Evolutionary conservation across 805 yeast species (phyloP).

Genomic region (Nematodospora valgi): DNA sequence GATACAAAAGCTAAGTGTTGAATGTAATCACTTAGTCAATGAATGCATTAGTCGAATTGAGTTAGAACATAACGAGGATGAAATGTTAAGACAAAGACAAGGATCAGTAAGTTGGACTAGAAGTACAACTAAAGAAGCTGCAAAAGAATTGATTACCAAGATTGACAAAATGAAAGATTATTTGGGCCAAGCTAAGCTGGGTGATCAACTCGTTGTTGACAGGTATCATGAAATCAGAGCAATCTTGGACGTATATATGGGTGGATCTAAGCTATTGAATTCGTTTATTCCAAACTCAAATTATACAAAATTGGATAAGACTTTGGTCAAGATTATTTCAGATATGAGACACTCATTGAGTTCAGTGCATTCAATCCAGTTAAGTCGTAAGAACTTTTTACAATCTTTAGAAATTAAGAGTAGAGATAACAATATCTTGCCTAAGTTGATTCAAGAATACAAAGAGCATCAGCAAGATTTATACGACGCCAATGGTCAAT

Average conservation of each 20-base stretch:
- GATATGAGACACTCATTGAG: slow-evolving; percentile 34
- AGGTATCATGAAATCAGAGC: slow-evolving; percentile 50
- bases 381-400: slow-evolving; percentile 37
- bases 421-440: slow-evolving; percentile 46
- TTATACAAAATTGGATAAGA: slow-evolving; percentile 31
- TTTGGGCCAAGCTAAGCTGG: slow-evolving; percentile 53
- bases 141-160: slow-evolving; percentile 34
- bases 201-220: slow-evolving; percentile 53
- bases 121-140: slow-evolving; percentile 42
- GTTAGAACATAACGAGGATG: slow-evolving; percentile 56
- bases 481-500: slow-evolving; percentile 14
- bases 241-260: slow-evolving; percentile 40
- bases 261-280: slow-evolving; percentile 32
- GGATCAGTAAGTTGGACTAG: slow-evolving; percentile 59
- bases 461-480: slow-evolving; percentile 20
- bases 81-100: slow-evolving; percentile 42
- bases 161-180: slow-evolving; percentile 46
- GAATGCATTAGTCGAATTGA: slow-evolving; percentile 45
- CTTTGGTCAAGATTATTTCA: slow-evolving; percentile 23
- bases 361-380: slow-evolving; percentile 27
- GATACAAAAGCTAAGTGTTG: slow-evolving; percentile 39
- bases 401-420: slow-evolving; percentile 43
- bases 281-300: slow-evolving; percentile 39
- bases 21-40: slow-evolving; percentile 40
- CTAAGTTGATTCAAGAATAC: slow-evolving; percentile 50